Evolutionary conservation across 176 grass and related monocot genomes (phyloP).

Genomic region (Tillandsia fasciculata): DNA sequence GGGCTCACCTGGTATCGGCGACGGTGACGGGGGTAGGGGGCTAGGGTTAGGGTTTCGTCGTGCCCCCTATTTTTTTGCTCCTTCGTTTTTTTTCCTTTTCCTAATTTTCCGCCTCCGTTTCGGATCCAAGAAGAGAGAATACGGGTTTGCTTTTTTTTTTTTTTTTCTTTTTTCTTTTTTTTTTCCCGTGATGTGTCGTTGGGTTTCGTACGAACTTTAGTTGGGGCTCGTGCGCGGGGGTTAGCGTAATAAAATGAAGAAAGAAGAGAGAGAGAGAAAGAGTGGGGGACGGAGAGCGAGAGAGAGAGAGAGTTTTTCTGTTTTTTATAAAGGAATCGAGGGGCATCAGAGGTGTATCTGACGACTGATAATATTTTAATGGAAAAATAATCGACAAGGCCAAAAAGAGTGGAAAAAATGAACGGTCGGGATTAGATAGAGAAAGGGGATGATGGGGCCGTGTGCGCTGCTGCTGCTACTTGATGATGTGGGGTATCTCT

Average conservation of each 20-base stretch:
- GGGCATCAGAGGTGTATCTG: no score
- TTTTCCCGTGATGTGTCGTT: background rate
- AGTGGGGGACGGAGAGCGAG: no score
- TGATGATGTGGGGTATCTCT: no score
- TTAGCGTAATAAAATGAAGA: background rate
- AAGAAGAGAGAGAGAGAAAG: no score
- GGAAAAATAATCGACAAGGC: no score
- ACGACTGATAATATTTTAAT: no score
- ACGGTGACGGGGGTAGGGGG: conserved; percentile 7
- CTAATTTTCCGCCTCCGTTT: conserved; percentile 52
- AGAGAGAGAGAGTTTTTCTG: no score
- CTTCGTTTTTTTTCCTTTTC: conserved; percentile 24
- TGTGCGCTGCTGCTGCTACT: no score
- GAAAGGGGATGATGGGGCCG: no score
- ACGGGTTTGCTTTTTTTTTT: conserved; percentile 35
- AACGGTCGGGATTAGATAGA: no score
- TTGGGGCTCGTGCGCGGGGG: background rate
- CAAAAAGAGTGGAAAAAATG: no score
- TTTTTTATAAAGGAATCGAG: no score
- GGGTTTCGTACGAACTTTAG: background rate
- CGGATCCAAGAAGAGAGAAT: conserved; percentile 47
- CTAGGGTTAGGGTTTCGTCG: conserved; percentile 95
- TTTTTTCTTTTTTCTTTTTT: background rate
- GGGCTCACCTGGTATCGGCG: conserved; percentile 21
- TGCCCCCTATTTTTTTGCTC: conserved; percentile 32